These are phyloP conservation scores for Trichoderma sp. DNA, from an alignment of 2,329 filamentous ascomycete genomes.

Conservation along the genomic window DNA sequence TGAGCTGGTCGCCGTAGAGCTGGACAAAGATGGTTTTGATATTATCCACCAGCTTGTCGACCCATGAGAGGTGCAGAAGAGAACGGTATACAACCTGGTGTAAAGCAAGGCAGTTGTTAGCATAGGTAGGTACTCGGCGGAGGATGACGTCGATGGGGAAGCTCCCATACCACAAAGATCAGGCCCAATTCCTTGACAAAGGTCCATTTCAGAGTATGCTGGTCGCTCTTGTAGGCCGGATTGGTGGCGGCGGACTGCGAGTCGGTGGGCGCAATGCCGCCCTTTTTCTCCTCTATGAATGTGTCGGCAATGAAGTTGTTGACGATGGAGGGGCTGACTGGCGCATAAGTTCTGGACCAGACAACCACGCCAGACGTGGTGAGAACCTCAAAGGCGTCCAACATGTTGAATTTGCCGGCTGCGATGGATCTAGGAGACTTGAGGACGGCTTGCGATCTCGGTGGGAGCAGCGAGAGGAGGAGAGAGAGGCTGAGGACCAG, in stretches of 20 bases:
- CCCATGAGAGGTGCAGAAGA: slow-evolving; percentile 91
- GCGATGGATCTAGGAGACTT: neutral
- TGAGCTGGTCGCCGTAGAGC: slow-evolving; percentile 85
- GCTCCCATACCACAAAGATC: slow-evolving; percentile 77
- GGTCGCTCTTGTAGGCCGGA: slow-evolving; percentile 82
- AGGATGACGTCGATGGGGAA: neutral
- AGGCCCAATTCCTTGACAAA: slow-evolving; percentile 88
- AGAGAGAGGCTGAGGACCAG: neutral
- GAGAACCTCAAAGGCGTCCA: slow-evolving; percentile 95
- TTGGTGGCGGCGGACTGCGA: slow-evolving; percentile 62
- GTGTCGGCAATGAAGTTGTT: slow-evolving; percentile 95
- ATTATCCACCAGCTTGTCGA: slow-evolving; percentile 94
- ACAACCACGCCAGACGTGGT: slow-evolving; percentile 95
- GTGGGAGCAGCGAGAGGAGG: neutral
- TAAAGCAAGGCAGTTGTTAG: slow-evolving; percentile 26
- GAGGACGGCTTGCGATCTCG: neutral
- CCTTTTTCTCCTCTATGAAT: slow-evolving; percentile 91
- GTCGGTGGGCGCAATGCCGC: slow-evolving; percentile 61
- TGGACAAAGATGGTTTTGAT: slow-evolving; percentile 90
- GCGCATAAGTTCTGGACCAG: slow-evolving; percentile 86
- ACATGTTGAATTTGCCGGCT: slow-evolving; percentile 56
- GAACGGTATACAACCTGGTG: slow-evolving; percentile 91
- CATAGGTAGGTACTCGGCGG: slow-evolving; percentile 14
- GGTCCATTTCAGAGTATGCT: slow-evolving; percentile 94
- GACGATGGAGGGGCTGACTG: slow-evolving; percentile 79